Percentiles rank a stretch among this genome's conserved stretches.
Evolutionary conservation across 495 filamentous ascomycete genomes (phyloP).

Genomic region (Penicillium simplicissimum): DNA sequence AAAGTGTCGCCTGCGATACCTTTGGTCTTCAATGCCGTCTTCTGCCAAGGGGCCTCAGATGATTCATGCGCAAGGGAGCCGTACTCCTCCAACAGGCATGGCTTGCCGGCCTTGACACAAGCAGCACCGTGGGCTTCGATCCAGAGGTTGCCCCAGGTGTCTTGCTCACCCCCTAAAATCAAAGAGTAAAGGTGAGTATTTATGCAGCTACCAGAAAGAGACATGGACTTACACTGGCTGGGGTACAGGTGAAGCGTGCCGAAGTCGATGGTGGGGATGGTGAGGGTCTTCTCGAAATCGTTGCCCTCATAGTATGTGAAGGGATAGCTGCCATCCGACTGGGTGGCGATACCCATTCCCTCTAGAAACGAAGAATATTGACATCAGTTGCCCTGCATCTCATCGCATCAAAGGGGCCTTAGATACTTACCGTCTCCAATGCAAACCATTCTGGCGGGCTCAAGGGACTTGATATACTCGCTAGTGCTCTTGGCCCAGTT

Average conservation of each 20-base stretch:
- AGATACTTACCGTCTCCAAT: conserved; percentile 1
- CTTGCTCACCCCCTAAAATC: conserved; percentile 6
- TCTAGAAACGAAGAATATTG: neutral
- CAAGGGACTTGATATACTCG: conserved; percentile 3
- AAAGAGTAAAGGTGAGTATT: neutral
- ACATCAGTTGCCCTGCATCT: neutral
- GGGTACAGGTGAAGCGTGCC: conserved; percentile 68
- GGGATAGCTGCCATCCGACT: conserved; percentile 54
- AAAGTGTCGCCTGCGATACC: conserved; percentile 10
- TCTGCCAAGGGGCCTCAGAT: conserved; percentile 2
- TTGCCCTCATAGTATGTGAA: conserved; percentile 60
- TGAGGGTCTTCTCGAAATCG: conserved; percentile 61
- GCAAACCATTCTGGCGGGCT: conserved; percentile 4
- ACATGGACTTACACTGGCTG: neutral
- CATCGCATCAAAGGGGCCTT: neutral
- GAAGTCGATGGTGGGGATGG: conserved; percentile 60
- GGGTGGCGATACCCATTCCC: conserved; percentile 2
- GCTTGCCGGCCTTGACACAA: conserved; percentile 6
- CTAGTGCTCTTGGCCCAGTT: conserved; percentile 3
- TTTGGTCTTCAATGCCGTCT: conserved; percentile 4
- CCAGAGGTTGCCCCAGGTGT: conserved; percentile 8
- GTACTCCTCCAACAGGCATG: conserved; percentile 11
- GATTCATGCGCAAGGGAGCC: neutral
- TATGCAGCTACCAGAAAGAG: neutral
- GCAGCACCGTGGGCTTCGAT: conserved; percentile 9